Evolutionary conservation across 116 monocot genomes (phyloP), one percentile per base, ranked within the genome.

Genomic region (Dioscorea cayenensis): DNA sequence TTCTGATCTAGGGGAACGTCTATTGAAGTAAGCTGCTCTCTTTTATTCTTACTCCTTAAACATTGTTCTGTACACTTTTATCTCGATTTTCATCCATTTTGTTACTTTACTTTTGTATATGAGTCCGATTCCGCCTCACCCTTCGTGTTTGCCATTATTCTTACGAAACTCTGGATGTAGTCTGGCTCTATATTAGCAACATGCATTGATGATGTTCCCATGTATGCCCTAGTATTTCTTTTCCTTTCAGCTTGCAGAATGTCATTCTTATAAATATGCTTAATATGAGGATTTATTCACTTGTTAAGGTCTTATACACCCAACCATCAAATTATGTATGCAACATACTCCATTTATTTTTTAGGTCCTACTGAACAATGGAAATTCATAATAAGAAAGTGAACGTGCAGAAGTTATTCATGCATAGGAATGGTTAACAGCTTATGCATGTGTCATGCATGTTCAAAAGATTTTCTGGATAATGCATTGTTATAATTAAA

Each of bases 11-110:
- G 61, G 62, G 50, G 79, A 85, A 36, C 88, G 84, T 27, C 32
- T 92, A 71, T 67, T 22, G 70, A 88, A 83, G 92, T 91, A 81
- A 78, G 85, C 18, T 48, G 36, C 20, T 73, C 32, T 29, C 65
- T 27, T 32, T 32, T 3, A 7, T 38, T 66, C 28, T 23, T 2
- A 5, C 5, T 16, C 4, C 32, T 28, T 66, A n/a, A 38, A 38
- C 25, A 21, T 62, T 22, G 25, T 23, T 62, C 62, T 55, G 21
- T 22, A 22, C 22, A 0, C 22, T 4, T 4, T 62, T 62, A 62
- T 9, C 10, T 2, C 25, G 62, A 21, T 27, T 62, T 20, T 62
- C 5, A 20, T 62, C 20, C 62, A 23, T 59, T 59, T 19, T 59
- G 21, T 59, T 6, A 59, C 17, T 2, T 59, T 59, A 17, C 6